phyloP scores from a whole-genome alignment of 371 early-diverging fungal genomes.

The Actinomortierella wolfii region DNA sequence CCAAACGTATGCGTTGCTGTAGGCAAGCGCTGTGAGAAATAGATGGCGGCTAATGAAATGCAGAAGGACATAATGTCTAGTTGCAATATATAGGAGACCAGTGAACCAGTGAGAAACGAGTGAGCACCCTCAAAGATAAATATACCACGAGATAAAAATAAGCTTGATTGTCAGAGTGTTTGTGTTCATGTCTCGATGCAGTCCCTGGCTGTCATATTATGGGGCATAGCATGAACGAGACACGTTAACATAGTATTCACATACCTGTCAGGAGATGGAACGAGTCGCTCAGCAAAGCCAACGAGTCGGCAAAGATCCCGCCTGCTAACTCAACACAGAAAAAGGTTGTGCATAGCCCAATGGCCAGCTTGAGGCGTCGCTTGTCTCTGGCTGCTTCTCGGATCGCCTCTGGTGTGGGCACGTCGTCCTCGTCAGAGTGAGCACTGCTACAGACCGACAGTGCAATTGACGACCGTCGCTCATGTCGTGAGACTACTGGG shows the following conservation, averaged over 20 bases:
- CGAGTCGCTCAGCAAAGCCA: slow-evolving; percentile 76
- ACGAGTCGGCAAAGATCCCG: slow-evolving; percentile 66
- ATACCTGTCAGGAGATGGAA: slow-evolving; percentile 75
- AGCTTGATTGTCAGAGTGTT: not conserved
- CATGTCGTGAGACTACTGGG: too few relatives aligned
- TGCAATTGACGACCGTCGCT: too few relatives aligned
- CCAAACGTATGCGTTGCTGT: slow-evolving; percentile 80
- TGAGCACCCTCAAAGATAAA: not conserved
- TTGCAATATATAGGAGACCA: not conserved
- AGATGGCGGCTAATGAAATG: slow-evolving; percentile 74
- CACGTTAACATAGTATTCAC: too few relatives aligned
- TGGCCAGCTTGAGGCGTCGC: slow-evolving; percentile 34
- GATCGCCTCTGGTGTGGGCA: slow-evolving; percentile 7
- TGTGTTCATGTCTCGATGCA: not conserved
- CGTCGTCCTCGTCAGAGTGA: too few relatives aligned
- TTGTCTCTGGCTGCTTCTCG: slow-evolving; percentile 28
- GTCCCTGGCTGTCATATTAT: too few relatives aligned
- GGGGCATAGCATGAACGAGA: too few relatives aligned
- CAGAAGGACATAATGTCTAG: slow-evolving; percentile 72
- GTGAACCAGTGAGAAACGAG: not conserved
- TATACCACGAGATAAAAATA: not conserved
- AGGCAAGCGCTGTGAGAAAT: slow-evolving; percentile 68
- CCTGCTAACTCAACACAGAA: slow-evolving; percentile 75
- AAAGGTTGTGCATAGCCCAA: slow-evolving; percentile 63
- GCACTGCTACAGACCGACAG: too few relatives aligned